Evolutionary conservation across 805 yeast species (phyloP), one percentile per base, ranked within the genome.

Genomic region (Metschnikowia lunata): DNA sequence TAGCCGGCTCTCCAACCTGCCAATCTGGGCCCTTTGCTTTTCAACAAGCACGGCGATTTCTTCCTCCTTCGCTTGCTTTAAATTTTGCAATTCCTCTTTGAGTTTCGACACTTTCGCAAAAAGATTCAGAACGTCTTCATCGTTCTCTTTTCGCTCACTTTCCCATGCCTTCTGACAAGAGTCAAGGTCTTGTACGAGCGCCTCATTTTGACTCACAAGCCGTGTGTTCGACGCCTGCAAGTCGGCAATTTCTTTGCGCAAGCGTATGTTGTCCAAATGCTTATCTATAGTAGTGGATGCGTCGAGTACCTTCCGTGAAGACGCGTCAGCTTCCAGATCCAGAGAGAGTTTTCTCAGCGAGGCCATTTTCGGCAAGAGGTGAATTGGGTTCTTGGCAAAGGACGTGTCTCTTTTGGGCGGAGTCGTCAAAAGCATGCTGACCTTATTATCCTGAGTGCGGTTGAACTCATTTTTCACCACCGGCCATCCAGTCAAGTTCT

Each of bases 401-500:
- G 36, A 11, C 8, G n/a, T 13, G 37, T 18, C 34, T 7, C 7
- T 11, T 28, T 36, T 31, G n/a, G 18, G 31, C n/a, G 49, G 37
- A 7, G 39, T 38, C 11, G 35, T 28, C 14, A 42, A 30, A 12
- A 43, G 46, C 14, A 51, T 15, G 43, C 66, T 58, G 36, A 45
- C 43, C 40, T 49, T 48, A 14, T 34, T 34, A 6, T 41, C 50
- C 7, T 30, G 30, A 8, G 12, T 11, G 7, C 44, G 31, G 12
- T n/a, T 30, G 1, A 8, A 37, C 6, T 26, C 30, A 0, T 46
- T 15, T 12, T 35, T 42, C 14, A 43, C 60, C 8, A 67, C 69
- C 5, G 73, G 78, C 75, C 64, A 72, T 54, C 47, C 75, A 29
- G 71, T 72, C 32, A 80, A 67, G 40, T 79, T 76, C 37, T 75